Conservation (phyloP, 352 stramenopile species). For the Globisporangium takayamanum region DNA sequence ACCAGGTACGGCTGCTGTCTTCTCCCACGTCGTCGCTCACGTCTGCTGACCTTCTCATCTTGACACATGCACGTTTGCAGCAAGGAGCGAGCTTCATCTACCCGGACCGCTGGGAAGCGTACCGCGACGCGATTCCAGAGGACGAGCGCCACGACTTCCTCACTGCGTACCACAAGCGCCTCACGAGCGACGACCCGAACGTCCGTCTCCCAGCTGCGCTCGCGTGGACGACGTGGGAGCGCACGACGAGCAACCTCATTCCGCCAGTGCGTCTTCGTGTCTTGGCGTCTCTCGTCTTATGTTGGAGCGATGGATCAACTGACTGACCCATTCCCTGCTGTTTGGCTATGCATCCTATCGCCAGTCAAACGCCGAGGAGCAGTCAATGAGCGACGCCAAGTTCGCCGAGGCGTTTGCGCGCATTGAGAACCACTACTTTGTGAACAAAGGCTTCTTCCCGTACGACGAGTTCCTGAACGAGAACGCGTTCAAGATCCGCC, state of each 20-base stretch:
- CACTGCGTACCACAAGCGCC: slow-evolving; percentile 80
- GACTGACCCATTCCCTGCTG: neutral
- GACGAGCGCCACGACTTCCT: slow-evolving; percentile 82
- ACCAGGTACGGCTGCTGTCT: slow-evolving; percentile 38
- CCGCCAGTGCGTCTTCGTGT: slow-evolving; percentile 30
- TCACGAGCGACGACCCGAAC: slow-evolving; percentile 84
- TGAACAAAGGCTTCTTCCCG: slow-evolving; percentile 89
- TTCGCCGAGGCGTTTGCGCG: slow-evolving; percentile 89
- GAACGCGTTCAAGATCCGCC: slow-evolving; percentile 86
- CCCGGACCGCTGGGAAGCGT: slow-evolving; percentile 88
- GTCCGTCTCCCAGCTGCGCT: slow-evolving; percentile 76
- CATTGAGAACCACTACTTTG: slow-evolving; percentile 93
- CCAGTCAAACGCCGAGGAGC: slow-evolving; percentile 53
- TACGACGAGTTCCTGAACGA: slow-evolving; percentile 84
- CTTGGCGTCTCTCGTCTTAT: slow-evolving; percentile 1
- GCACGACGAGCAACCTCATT: slow-evolving; percentile 79
- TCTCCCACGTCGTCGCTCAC: neutral
- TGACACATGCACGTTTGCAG: slow-evolving; percentile 8
- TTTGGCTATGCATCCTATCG: neutral
- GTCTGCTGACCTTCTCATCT: neutral
- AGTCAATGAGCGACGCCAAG: slow-evolving; percentile 72
- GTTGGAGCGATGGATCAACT: neutral
- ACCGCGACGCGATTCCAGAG: slow-evolving; percentile 82
- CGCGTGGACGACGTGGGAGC: slow-evolving; percentile 91
- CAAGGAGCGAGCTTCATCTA: slow-evolving; percentile 86